phyloP scores from a whole-genome alignment of 352 stramenopile genomes.

The Globisporangium okanoganense region DNA sequence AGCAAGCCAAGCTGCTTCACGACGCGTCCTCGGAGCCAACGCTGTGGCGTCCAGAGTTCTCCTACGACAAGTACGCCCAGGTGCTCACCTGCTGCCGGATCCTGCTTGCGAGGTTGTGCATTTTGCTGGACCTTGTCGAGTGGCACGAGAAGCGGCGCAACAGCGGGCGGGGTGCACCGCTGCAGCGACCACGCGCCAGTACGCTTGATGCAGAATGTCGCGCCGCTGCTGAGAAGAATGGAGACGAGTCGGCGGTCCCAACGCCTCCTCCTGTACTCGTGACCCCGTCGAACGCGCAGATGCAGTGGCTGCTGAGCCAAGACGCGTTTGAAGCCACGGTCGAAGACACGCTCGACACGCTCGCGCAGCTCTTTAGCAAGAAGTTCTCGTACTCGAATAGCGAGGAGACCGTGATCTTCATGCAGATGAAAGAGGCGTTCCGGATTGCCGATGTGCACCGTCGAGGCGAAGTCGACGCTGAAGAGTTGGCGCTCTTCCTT shows the following conservation, averaged over 20 bases:
- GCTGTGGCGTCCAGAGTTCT: slow-evolving; percentile 55
- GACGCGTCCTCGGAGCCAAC: slow-evolving; percentile 47
- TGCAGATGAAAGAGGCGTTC: slow-evolving; percentile 32
- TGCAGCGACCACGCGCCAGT: slow-evolving; percentile 6
- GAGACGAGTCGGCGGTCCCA: not conserved
- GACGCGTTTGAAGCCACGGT: slow-evolving; percentile 12
- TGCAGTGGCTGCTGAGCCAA: slow-evolving; percentile 6
- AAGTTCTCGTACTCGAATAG: slow-evolving; percentile 21
- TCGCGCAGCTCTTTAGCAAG: slow-evolving; percentile 22
- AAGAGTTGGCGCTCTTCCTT: slow-evolving; percentile 52
- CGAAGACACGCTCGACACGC: slow-evolving; percentile 23
- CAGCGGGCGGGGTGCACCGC: slow-evolving; percentile 17
- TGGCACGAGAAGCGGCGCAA: slow-evolving; percentile 41
- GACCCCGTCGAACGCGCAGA: not conserved
- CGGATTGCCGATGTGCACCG: slow-evolving; percentile 30
- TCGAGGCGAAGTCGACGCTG: slow-evolving; percentile 55
- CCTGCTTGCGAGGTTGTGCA: slow-evolving; percentile 45
- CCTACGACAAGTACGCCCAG: slow-evolving; percentile 42
- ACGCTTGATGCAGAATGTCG: slow-evolving; percentile 24
- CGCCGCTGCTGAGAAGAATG: not conserved
- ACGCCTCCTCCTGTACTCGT: not conserved
- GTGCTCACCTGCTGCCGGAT: slow-evolving; percentile 44
- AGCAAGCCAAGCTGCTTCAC: slow-evolving; percentile 49
- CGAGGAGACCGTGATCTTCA: slow-evolving; percentile 19
- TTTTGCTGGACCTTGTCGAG: slow-evolving; percentile 62